Percentiles rank a stretch among this genome's conserved stretches.
phyloP scores from a whole-genome alignment of 2,329 filamentous ascomycete species.

The Kalmusia sp. region DNA sequence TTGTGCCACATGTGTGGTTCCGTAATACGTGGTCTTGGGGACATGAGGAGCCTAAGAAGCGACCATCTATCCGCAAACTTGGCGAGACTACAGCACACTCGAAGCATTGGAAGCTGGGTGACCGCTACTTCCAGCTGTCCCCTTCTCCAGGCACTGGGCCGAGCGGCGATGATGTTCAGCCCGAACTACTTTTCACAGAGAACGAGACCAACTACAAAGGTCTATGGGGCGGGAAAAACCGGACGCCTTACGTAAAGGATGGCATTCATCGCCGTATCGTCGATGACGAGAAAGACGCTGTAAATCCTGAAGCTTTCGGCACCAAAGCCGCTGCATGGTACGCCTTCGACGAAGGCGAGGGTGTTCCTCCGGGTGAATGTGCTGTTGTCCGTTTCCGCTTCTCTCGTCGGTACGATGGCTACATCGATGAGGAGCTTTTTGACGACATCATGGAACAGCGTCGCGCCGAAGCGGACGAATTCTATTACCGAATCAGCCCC shows the following conservation, averaged over 20 bases:
- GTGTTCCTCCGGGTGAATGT: constrained; percentile 88
- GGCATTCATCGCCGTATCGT: constrained; percentile 91
- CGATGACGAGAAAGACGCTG: constrained; percentile 76
- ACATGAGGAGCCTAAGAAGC: constrained; percentile 74
- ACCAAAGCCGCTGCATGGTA: constrained; percentile 95
- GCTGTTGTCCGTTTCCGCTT: constrained; percentile 93
- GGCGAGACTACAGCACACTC: constrained; percentile 74
- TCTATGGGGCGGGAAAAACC: constrained; percentile 78
- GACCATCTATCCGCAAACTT: constrained; percentile 76
- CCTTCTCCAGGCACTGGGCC: constrained; percentile 86
- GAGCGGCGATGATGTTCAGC: constrained; percentile 82
- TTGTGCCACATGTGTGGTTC: constrained; percentile 95
- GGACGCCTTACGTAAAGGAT: constrained; percentile 88
- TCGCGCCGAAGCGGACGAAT: constrained; percentile 90
- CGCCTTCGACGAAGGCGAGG: constrained; percentile 86
- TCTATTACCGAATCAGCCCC: constrained; percentile 92
- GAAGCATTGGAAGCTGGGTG: constrained; percentile 80
- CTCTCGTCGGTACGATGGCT: constrained; percentile 75
- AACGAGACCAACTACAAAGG: constrained; percentile 89
- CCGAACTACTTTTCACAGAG: constrained; percentile 88
- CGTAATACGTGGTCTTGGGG: constrained; percentile 98
- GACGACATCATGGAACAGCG: constrained; percentile 89
- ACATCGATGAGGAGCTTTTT: constrained; percentile 90
- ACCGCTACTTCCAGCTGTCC: constrained; percentile 83
- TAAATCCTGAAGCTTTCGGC: constrained; percentile 80